Evolutionary conservation across 2,329 filamentous ascomycete species (phyloP).

Genomic region (Cadophora sp.): DNA sequence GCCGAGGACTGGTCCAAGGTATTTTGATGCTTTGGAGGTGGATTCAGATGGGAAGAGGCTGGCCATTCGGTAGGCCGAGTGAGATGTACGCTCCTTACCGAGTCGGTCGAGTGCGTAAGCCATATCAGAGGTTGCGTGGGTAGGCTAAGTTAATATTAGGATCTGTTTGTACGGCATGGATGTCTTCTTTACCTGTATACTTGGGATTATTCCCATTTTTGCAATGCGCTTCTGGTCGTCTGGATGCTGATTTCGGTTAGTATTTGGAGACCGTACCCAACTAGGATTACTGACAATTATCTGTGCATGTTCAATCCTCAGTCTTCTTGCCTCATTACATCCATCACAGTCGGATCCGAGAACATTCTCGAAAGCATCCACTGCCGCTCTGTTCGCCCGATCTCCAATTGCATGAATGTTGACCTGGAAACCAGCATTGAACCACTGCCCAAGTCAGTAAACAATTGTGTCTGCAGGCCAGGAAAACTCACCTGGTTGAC

Average conservation of each 20-base stretch:
- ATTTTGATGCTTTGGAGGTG: slow-evolving; percentile 16
- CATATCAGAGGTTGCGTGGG: slow-evolving; percentile 76
- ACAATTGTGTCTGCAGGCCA: background rate
- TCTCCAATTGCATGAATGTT: slow-evolving; percentile 79
- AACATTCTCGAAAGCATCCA: slow-evolving; percentile 67
- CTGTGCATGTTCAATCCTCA: slow-evolving; percentile 75
- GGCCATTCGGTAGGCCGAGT: slow-evolving; percentile 71
- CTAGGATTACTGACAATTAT: slow-evolving; percentile 56
- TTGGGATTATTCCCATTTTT: slow-evolving; percentile 67
- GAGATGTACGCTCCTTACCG: slow-evolving; percentile 58
- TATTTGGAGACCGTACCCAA: background rate
- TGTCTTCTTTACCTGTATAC: slow-evolving; percentile 57
- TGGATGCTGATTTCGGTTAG: slow-evolving; percentile 52
- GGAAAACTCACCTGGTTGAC: slow-evolving; percentile 49
- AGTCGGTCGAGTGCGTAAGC: slow-evolving; percentile 68
- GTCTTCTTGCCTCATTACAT: slow-evolving; percentile 62
- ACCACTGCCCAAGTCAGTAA: slow-evolving; percentile 55
- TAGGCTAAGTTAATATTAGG: slow-evolving; percentile 51
- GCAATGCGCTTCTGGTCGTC: slow-evolving; percentile 66
- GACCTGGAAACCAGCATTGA: slow-evolving; percentile 67
- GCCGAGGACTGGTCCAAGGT: slow-evolving; percentile 60
- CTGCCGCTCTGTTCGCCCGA: slow-evolving; percentile 67
- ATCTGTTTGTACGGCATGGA: background rate
- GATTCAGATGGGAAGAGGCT: slow-evolving; percentile 56
- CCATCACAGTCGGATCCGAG: slow-evolving; percentile 60